Percentiles rank a stretch among this genome's conserved stretches.
Conservation (phyloP, 2,329 filamentous ascomycete genomes). For the Trichoderma sp. region DNA sequence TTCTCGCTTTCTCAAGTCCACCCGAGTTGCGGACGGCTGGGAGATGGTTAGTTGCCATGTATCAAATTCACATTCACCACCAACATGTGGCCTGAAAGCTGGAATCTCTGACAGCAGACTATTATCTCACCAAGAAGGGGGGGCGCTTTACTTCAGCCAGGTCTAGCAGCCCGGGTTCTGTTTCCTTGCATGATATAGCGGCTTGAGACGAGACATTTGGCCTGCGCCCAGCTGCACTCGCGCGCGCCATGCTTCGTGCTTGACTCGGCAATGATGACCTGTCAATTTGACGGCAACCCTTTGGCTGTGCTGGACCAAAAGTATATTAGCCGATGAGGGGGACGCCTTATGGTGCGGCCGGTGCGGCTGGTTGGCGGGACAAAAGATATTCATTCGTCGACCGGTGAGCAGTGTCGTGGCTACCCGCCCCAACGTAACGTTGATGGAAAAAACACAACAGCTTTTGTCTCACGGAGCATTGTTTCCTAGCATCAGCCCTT, state of each 20-base stretch:
- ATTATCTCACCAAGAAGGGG: neutral
- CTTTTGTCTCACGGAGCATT: neutral
- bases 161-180: neutral
- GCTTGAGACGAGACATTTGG: neutral
- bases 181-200: constrained; percentile 6
- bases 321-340: constrained; percentile 18
- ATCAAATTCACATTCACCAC: neutral
- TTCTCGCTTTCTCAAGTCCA: neutral
- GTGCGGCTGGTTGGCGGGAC: constrained; percentile 24
- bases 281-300: constrained; percentile 6
- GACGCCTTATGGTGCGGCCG: constrained; percentile 14
- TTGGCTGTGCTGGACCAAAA: constrained; percentile 4
- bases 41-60: neutral
- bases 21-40: neutral
- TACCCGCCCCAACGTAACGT: constrained; percentile 19
- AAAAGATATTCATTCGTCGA: neutral
- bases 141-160: constrained; percentile 13
- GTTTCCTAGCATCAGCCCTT: neutral
- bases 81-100: neutral
- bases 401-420: constrained; percentile 5
- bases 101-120: neutral
- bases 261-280: constrained; percentile 12
- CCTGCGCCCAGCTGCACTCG: neutral
- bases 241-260: neutral
- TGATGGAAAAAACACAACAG: neutral